Conservation (phyloP, 179 eudicot species). For the Silene vulgaris region DNA sequence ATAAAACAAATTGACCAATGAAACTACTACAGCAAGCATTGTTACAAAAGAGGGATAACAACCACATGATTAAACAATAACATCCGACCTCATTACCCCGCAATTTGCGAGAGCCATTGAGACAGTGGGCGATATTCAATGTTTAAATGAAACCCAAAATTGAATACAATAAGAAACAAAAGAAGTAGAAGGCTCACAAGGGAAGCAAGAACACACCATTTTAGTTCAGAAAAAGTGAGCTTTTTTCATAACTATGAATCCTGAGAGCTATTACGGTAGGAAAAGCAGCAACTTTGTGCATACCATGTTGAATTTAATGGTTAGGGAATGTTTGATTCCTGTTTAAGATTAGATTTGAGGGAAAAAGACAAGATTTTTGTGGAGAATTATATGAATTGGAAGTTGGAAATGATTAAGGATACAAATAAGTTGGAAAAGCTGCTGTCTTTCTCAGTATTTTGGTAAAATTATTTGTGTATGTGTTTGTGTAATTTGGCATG, state of each 20-base stretch:
- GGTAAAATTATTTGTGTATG: no score
- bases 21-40: background rate
- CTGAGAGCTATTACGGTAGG: no score
- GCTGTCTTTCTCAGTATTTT: no score
- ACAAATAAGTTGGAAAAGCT: no score
- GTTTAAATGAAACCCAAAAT: background rate
- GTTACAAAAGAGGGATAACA: background rate
- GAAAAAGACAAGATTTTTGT: background rate
- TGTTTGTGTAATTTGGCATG: no score
- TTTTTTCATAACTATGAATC: background rate
- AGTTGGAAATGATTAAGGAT: no score
- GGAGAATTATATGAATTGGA: background rate
- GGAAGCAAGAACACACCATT: slow-evolving; percentile 12
- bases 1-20: background rate
- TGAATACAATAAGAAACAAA: background rate
- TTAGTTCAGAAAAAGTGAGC: background rate
- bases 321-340: background rate
- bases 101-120: no score
- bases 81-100: no score
- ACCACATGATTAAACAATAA: slow-evolving; percentile 12
- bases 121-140: background rate
- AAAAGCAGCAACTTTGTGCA: slow-evolving; percentile 4
- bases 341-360: background rate
- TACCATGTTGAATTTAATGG: background rate
- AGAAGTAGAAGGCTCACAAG: background rate